phyloP scores from a whole-genome alignment of 129 eudicot species.

The Ambrosia artemisiifolia region DNA sequence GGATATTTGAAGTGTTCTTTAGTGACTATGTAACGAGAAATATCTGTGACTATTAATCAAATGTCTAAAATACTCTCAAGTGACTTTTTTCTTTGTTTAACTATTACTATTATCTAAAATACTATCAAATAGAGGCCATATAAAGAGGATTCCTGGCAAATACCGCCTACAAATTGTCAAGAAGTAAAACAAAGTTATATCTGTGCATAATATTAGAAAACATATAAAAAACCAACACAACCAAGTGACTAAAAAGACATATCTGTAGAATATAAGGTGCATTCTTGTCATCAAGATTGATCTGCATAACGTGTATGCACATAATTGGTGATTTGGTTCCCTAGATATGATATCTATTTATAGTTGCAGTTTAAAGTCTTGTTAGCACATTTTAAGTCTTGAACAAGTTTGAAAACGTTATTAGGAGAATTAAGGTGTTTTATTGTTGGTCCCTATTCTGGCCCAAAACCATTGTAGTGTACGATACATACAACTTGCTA shows the following conservation, averaged over 20 bases:
- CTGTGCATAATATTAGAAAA: too few species aligned
- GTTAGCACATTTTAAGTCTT: neutral
- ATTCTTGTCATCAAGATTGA: constrained; percentile 2
- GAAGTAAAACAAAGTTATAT: neutral
- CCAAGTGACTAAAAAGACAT: neutral
- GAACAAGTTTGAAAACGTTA: neutral
- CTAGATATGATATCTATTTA: neutral
- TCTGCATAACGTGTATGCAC: neutral
- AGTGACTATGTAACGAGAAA: too few species aligned
- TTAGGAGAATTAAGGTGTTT: neutral
- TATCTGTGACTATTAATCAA: neutral
- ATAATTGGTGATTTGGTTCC: neutral
- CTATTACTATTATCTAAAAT: neutral
- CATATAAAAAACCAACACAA: too few species aligned
- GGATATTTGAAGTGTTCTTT: neutral
- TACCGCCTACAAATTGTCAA: neutral
- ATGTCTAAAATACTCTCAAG: neutral
- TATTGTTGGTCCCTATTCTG: neutral
- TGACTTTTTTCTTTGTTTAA: too few species aligned
- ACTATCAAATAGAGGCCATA: too few species aligned
- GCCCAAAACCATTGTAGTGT: neutral
- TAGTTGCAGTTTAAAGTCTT: neutral
- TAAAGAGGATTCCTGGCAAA: too few species aligned
- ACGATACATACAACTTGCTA: neutral
- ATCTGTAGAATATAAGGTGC: constrained; percentile 3